These are phyloP conservation scores for Mycena amicta DNA, from an alignment of 768 basidiomycete genomes.

Conservation along the genomic window DNA sequence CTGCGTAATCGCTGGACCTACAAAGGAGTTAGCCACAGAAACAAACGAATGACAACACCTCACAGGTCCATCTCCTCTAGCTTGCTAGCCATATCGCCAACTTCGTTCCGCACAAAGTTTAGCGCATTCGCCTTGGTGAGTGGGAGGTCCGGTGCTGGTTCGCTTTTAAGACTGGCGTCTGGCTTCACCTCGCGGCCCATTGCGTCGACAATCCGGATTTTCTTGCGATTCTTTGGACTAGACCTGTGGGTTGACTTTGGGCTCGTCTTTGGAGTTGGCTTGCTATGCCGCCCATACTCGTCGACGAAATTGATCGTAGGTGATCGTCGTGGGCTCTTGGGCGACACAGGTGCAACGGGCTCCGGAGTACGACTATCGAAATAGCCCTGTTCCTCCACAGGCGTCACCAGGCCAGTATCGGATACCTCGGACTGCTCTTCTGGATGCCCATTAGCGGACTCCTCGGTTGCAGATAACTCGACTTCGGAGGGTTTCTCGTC, in stretches of 20 bases:
- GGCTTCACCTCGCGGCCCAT: slow-evolving; percentile 62
- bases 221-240: slow-evolving; percentile 29
- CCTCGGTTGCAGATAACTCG: slow-evolving; percentile 20
- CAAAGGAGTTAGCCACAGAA: slow-evolving; percentile 7
- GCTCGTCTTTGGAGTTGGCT: slow-evolving; percentile 19
- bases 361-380: slow-evolving; percentile 20
- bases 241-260: slow-evolving; percentile 9
- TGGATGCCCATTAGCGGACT: slow-evolving; percentile 12
- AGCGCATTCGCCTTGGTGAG: slow-evolving; percentile 55
- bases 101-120: slow-evolving; percentile 56
- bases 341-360: slow-evolving; percentile 19
- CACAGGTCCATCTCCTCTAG: slow-evolving; percentile 64
- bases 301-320: slow-evolving; percentile 67
- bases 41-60: slow-evolving; percentile 8
- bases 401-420: slow-evolving; percentile 8
- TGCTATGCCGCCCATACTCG: slow-evolving; percentile 62
- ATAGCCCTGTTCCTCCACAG: slow-evolving; percentile 2
- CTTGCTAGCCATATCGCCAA: slow-evolving; percentile 57
- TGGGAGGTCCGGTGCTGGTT: slow-evolving; percentile 20
- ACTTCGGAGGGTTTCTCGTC: slow-evolving; percentile 41
- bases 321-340: slow-evolving; percentile 21
- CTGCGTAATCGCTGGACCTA: slow-evolving; percentile 41
- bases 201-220: slow-evolving; percentile 65
- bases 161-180: slow-evolving; percentile 24
- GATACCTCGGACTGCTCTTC: slow-evolving; percentile 8